These are phyloP conservation scores for Aspergillus hancockii DNA, from an alignment of 495 filamentous ascomycete species.

Conservation along the genomic window DNA sequence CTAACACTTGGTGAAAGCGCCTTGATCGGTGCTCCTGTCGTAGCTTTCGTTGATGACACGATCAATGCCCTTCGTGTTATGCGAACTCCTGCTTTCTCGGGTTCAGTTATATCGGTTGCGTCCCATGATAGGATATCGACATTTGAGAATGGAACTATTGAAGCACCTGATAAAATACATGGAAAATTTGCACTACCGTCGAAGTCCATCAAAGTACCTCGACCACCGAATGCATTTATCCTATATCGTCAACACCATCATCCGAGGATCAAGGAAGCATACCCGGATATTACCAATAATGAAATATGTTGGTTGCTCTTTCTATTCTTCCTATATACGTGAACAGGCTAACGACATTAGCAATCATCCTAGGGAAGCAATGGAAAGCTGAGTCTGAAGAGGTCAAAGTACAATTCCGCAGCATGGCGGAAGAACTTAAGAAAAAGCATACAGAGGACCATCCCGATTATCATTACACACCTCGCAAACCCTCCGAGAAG, in stretches of 20 bases:
- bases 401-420: slow-evolving; percentile 35
- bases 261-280: slow-evolving; percentile 29
- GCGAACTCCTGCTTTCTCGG: slow-evolving; percentile 27
- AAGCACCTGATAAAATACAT: slow-evolving; percentile 8
- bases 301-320: slow-evolving; percentile 45
- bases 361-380: slow-evolving; percentile 42
- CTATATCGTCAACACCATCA: slow-evolving; percentile 47
- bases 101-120: slow-evolving; percentile 24
- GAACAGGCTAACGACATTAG: slow-evolving; percentile 32
- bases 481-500: slow-evolving; percentile 49
- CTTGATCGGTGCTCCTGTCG: slow-evolving; percentile 27
- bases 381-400: slow-evolving; percentile 42
- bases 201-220: slow-evolving; percentile 35
- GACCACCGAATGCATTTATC: slow-evolving; percentile 48
- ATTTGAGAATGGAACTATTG: background rate
- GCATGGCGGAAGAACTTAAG: slow-evolving; percentile 40
- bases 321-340: background rate
- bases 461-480: slow-evolving; percentile 51
- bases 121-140: slow-evolving; percentile 15
- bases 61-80: slow-evolving; percentile 31
- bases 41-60: slow-evolving; percentile 28
- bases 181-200: slow-evolving; percentile 1
- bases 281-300: slow-evolving; percentile 44
- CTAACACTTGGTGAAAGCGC: slow-evolving; percentile 20
- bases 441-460: slow-evolving; percentile 39